These are phyloP conservation scores for Cornus kousa DNA, from an alignment of 148 eudicot species.

Conservation along the genomic window DNA sequence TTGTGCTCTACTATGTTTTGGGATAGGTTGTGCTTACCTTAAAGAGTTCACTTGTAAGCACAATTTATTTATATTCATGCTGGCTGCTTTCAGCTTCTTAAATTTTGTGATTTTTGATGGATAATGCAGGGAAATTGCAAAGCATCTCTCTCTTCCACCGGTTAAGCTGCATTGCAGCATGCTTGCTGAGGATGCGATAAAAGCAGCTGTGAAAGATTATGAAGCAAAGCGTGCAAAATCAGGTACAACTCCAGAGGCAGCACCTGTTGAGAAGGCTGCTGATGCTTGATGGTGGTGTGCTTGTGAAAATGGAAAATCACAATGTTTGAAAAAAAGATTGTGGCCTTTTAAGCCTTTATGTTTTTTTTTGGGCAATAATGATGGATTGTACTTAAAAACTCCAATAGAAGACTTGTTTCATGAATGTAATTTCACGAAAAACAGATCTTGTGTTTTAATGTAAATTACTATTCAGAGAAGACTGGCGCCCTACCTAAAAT, in stretches of 20 bases:
- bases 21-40: neutral
- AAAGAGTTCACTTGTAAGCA: neutral
- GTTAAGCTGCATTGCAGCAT: slow-evolving; percentile 97
- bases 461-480: too few species aligned
- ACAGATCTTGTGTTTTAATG: too few species aligned
- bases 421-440: too few species aligned
- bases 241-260: slow-evolving; percentile 17
- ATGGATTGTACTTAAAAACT: neutral
- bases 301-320: neutral
- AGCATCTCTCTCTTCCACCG: slow-evolving; percentile 91
- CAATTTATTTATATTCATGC: neutral
- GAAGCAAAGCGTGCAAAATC: slow-evolving; percentile 56
- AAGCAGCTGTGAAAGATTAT: slow-evolving; percentile 90
- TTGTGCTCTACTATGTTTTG: neutral
- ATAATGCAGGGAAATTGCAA: slow-evolving; percentile 82
- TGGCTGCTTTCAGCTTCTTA: neutral
- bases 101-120: neutral
- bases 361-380: neutral
- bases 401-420: too few species aligned
- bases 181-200: slow-evolving; percentile 99
- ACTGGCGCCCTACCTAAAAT: too few species aligned
- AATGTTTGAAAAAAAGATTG: neutral
- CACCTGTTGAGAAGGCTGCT: slow-evolving; percentile 47
- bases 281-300: slow-evolving; percentile 37
- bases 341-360: neutral